Percentiles rank a stretch among this genome's conserved stretches.
These are phyloP conservation scores for Acrodontium crateriforme DNA, from an alignment of 2,329 filamentous ascomycete genomes.

Conservation along the genomic window DNA sequence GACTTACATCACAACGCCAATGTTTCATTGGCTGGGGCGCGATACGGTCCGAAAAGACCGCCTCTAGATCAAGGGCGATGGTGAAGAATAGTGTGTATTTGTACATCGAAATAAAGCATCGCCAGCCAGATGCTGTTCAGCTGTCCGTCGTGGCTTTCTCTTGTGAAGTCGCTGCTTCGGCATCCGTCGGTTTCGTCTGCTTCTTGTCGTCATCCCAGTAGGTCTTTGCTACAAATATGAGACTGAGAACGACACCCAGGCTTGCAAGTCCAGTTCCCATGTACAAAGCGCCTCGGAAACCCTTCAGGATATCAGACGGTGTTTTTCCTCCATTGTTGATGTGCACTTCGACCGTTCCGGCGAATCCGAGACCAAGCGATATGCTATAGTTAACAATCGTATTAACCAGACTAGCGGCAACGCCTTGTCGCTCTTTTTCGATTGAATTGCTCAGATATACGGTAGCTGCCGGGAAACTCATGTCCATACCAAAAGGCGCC, in stretches of 20 bases:
- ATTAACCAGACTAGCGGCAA: conserved; percentile 44
- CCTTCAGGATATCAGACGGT: conserved; percentile 19
- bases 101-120: no score
- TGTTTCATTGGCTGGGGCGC: no score
- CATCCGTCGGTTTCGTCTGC: no score
- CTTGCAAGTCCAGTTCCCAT: conserved; percentile 23
- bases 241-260: conserved; percentile 14
- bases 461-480: conserved; percentile 50
- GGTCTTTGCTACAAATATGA: conserved; percentile 15
- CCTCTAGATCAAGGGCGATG: no score
- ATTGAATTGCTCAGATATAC: conserved; percentile 44
- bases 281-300: conserved; percentile 30
- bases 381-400: conserved; percentile 58
- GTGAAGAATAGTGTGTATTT: no score
- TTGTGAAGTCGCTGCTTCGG: no score
- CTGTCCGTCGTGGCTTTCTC: no score
- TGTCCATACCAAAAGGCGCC: conserved; percentile 43
- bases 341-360: conserved; percentile 46
- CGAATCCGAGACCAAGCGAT: conserved; percentile 50
- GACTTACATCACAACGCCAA: no score
- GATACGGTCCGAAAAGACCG: no score
- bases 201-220: conserved; percentile 6
- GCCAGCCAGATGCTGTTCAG: no score
- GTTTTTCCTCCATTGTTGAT: conserved; percentile 27
- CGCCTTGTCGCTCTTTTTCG: conserved; percentile 34